Base-by-base conservation (phyloP, 306 rosid species). In the Quercus variabilis region DNA sequence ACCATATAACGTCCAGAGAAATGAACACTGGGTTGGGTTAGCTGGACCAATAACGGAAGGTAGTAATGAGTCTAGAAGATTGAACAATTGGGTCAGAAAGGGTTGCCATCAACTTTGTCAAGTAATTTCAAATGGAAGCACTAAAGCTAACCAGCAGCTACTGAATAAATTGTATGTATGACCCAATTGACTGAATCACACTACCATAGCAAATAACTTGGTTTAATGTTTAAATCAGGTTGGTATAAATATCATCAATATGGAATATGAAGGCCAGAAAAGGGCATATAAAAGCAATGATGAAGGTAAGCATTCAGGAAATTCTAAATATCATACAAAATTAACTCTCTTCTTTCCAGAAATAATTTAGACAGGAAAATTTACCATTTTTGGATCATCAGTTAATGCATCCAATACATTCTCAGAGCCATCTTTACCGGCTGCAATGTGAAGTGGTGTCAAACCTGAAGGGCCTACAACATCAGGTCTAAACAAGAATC, bases 371-470 rank as follows among this genome's bases (percentile, higher is more conserved):
- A 18, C 30, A 55, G 70, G 60, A 77, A 83, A 75, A 25, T 70
- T 81, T 86, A 93, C 98, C 97, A 77, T 85, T 85, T 89, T 83
- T 49, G 91, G 96, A 86, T 94, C 98, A 81, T 90, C 81, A 6
- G 96, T 92, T 76, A 94, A 86, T 19, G 98, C 98, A 83, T 94
- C 98, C 49, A 94, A 75, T 28, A 94, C 81, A 69, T 85, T 86
- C 83, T 91, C 97, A 23, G 90, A 92, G 73, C 85, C 99, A 80
- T 92, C 97, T 81, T 85, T 85, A 56, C 97, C 90, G 5, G 99
- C 97, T 51, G 99, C 99, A 78, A 92, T 81, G 83, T 94, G 99
- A 68, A 94, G 91, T 21, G 99, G 97, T 56, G 99, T 94, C 88
- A 94, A 81, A 76, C 95, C 91, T 18, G 84, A 87, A 4, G 95